Conservation (phyloP, 2,329 filamentous ascomycete species). For the Hysterium pulicare region DNA sequence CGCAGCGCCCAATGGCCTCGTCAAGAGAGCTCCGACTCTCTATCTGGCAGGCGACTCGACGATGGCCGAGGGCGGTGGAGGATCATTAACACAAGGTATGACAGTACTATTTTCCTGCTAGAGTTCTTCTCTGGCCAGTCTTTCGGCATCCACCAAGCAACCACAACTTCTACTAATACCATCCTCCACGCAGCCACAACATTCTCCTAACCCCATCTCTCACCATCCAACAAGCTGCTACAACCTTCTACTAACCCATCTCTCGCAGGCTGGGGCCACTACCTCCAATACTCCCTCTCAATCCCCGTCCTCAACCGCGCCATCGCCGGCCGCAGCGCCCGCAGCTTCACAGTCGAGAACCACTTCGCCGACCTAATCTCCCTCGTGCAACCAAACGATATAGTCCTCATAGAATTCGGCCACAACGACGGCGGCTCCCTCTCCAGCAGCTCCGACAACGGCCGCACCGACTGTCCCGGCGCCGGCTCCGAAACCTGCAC, state of each 20-base stretch:
- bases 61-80: conserved; percentile 52
- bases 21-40: conserved; percentile 42
- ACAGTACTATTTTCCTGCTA: background rate
- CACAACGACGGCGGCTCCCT: conserved; percentile 67
- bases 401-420: conserved; percentile 68
- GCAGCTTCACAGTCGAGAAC: conserved; percentile 64
- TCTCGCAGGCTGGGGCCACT: conserved; percentile 59
- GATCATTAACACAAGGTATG: conserved; percentile 41
- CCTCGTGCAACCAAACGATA: conserved; percentile 56
- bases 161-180: too few species aligned
- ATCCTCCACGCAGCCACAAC: too few species aligned
- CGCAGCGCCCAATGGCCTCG: conserved; percentile 19
- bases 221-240: background rate
- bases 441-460: conserved; percentile 52
- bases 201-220: background rate
- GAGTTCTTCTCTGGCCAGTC: too few species aligned
- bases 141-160: background rate
- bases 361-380: conserved; percentile 59
- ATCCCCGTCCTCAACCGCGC: conserved; percentile 60
- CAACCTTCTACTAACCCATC: too few species aligned
- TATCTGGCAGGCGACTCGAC: conserved; percentile 62
- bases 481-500: conserved; percentile 53
- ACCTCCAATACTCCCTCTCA: conserved; percentile 52
- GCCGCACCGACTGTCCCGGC: conserved; percentile 58
- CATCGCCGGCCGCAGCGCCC: conserved; percentile 62